Percentiles rank a stretch among this genome's conserved stretches.
phyloP scores from a whole-genome alignment of 2,329 filamentous ascomycete genomes.

The Verticillium nubilum region DNA sequence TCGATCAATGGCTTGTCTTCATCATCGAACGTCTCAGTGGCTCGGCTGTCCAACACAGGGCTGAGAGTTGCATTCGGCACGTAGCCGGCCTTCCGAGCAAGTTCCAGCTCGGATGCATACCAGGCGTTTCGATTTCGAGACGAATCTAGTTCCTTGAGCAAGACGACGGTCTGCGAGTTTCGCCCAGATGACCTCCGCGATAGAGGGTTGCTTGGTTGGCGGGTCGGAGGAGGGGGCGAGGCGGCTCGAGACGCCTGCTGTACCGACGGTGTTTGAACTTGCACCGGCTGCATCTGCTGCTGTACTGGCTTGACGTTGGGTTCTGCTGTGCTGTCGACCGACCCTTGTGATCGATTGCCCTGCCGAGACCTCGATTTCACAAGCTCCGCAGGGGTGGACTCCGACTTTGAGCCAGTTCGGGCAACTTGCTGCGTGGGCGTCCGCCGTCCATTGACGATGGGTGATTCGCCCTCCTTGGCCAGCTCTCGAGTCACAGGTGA shows the following conservation, averaged over 20 bases:
- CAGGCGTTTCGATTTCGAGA: constrained; percentile 86
- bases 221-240: constrained; percentile 53
- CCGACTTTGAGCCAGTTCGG: constrained; percentile 29
- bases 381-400: constrained; percentile 21
- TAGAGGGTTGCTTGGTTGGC: constrained; percentile 54
- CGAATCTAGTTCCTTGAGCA: constrained; percentile 82
- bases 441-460: constrained; percentile 53
- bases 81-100: constrained; percentile 89
- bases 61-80: constrained; percentile 64
- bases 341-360: constrained; percentile 54
- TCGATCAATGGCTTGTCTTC: constrained; percentile 91
- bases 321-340: constrained; percentile 64
- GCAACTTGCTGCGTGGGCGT: constrained; percentile 52
- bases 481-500: constrained; percentile 38
- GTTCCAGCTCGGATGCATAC: constrained; percentile 91
- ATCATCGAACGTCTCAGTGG: constrained; percentile 76
- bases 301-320: constrained; percentile 36
- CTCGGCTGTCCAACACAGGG: constrained; percentile 69
- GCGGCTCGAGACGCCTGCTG: constrained; percentile 33
- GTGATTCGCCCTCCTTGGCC: constrained; percentile 41
- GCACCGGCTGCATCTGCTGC: not conserved
- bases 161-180: constrained; percentile 63
- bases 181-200: constrained; percentile 53
- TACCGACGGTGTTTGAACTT: constrained; percentile 5
- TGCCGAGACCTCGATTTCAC: constrained; percentile 29